Percentiles rank a stretch among this genome's conserved stretches.
These are phyloP conservation scores for Cladosporium oxysporum DNA, from an alignment of 2,329 filamentous ascomycete species.

Conservation along the genomic window DNA sequence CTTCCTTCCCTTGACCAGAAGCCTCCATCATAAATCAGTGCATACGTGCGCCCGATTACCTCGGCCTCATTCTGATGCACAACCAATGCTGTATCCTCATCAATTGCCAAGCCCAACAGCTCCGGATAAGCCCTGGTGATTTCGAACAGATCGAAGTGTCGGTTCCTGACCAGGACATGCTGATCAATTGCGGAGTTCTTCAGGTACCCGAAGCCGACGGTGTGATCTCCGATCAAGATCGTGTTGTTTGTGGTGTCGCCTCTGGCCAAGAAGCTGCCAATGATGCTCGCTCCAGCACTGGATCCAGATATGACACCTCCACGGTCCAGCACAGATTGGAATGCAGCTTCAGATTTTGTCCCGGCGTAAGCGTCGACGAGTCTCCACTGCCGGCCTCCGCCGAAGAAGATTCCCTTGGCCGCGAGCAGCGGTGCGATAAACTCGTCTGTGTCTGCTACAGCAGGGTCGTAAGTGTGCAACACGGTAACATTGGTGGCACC, in stretches of 20 bases:
- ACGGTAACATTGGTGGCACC: conserved; percentile 28
- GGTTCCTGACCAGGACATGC: conserved; percentile 28
- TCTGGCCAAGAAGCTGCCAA: conserved; percentile 27
- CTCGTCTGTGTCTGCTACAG: conserved; percentile 26
- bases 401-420: conserved; percentile 28
- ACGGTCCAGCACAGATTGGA: conserved; percentile 27
- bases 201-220: conserved; percentile 28
- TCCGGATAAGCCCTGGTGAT: conserved; percentile 25
- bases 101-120: conserved; percentile 26
- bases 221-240: conserved; percentile 29
- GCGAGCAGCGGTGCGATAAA: conserved; percentile 26
- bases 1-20: conserved; percentile 28
- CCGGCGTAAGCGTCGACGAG: conserved; percentile 29
- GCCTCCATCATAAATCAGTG: conserved; percentile 26
- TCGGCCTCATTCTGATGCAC: conserved; percentile 27
- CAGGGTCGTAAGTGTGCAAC: conserved; percentile 28
- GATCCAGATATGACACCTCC: conserved; percentile 28
- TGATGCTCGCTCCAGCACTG: conserved; percentile 28
- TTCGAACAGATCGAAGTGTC: conserved; percentile 28
- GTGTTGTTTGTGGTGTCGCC: conserved; percentile 28
- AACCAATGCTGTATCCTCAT: conserved; percentile 28
- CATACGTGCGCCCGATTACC: conserved; percentile 27
- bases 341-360: conserved; percentile 25
- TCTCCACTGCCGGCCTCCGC: conserved; percentile 30
- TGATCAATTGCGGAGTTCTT: conserved; percentile 28